Evolutionary conservation across 306 rosid genomes (phyloP).

Genomic region (Trichosanthes cucumerina): DNA sequence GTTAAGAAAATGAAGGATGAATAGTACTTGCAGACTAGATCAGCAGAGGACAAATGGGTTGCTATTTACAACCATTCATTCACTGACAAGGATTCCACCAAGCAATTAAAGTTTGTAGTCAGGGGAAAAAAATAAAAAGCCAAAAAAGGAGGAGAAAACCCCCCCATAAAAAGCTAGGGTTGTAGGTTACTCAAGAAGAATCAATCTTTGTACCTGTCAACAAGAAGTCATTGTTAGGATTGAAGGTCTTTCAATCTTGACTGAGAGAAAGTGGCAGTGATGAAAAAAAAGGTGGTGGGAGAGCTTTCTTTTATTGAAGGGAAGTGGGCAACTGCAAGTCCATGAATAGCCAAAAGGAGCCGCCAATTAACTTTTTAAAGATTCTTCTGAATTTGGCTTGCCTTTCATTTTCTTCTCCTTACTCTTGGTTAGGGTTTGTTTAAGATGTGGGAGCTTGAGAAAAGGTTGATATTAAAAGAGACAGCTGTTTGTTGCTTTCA

Average conservation of each 20-base stretch:
- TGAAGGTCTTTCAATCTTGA: background rate
- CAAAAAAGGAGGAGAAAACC: background rate
- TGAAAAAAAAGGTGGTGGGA: background rate
- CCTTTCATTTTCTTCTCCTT: conserved; percentile 20
- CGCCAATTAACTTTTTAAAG: conserved; percentile 7
- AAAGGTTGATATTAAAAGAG: conserved; percentile 24
- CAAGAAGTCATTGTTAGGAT: conserved; percentile 24
- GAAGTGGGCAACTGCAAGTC: background rate
- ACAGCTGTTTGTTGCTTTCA: conserved; percentile 77
- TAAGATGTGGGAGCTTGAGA: conserved; percentile 13
- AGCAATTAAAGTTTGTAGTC: conserved; percentile 29
- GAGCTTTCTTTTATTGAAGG: background rate
- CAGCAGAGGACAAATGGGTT: conserved; percentile 20
- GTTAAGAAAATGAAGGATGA: conserved; percentile 3
- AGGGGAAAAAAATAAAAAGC: background rate
- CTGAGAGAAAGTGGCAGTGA: background rate
- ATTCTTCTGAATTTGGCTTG: conserved; percentile 2
- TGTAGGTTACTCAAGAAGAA: conserved; percentile 27
- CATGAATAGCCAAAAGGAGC: conserved; percentile 23
- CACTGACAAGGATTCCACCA: conserved; percentile 67
- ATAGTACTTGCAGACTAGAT: conserved; percentile 19
- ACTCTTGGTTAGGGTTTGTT: conserved; percentile 21
- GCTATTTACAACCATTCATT: conserved; percentile 25
- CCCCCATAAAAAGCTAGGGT: conserved; percentile 11
- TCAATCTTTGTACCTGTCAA: conserved; percentile 36